Base-by-base conservation (phyloP, 805 yeast species). In the Tetrapisispora taiwanensis region DNA sequence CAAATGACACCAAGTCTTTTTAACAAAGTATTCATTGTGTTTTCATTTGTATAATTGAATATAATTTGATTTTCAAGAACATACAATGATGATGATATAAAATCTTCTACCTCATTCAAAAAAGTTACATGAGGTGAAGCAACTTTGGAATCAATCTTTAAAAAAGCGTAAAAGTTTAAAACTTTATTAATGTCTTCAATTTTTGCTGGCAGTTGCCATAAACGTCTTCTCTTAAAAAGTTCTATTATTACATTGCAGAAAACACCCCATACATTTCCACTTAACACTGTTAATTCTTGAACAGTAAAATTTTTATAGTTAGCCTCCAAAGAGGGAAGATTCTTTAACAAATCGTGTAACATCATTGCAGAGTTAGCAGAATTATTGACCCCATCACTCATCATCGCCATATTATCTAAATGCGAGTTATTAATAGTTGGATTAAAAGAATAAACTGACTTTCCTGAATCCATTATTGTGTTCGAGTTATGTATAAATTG, bases 1-100 rank as follows among this genome's bases (percentile, higher is more conserved):
- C 88, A 81, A 2, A 77, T 66, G 1, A 68, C 54, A 2, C 72
- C 65, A 8, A 64, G 64, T 54, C 63, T 62, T 44, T 57, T 62
- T 34, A 59, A 49, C 8, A 67, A 57, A 39, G 65, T 52, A 50
- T 65, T 66, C 46, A 66, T 67, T 2, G 58, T 56, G n/a, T 52
- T 53, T 37, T 59, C 67, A 18, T 61, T 55, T 7, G 51, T 53
- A 30, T 59, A 62, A 34, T 59, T 56, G 47, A 60, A 63, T 30
- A 61, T 62, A 27, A 66, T 49, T 36, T 62, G 66, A 46, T 67
- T 64, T 49, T 63, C 69, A 47, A 62, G 63, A 39, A 58, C 60
- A 51, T 47, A 71, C 58, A 78, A 33, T 10, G 64, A 60, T 1
- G 64, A 55, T 3, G 57, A 55, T n/a, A 60, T 46, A 30, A 60